phyloP scores from a whole-genome alignment of 2,329 filamentous ascomycete genomes.

The Tolypocladium cylindrosporum region DNA sequence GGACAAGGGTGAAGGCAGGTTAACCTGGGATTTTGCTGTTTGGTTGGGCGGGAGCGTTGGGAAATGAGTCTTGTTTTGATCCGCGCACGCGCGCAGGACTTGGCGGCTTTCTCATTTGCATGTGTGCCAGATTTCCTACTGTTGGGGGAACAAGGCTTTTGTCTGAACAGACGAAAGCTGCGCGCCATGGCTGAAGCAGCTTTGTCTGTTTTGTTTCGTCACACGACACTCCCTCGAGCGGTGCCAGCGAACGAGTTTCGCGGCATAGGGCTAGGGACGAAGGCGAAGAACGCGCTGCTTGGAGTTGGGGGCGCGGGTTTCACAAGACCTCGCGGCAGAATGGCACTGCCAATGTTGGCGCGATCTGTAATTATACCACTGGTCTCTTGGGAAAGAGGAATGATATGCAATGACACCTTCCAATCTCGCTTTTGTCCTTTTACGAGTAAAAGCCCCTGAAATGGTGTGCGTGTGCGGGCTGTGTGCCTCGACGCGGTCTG shows the following conservation, averaged over 20 bases:
- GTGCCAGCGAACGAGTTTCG: not conserved
- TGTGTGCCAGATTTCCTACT: constrained; percentile 3
- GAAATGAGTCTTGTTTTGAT: constrained; percentile 10
- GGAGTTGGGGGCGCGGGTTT: not conserved
- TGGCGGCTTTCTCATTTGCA: constrained; percentile 6
- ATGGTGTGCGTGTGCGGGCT: not conserved
- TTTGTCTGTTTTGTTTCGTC: not conserved
- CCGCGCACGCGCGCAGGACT: constrained; percentile 9
- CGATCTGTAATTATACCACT: constrained; percentile 8
- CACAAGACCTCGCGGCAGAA: not conserved
- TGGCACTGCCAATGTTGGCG: not conserved
- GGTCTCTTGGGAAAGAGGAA: not conserved
- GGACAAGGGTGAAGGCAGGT: constrained; percentile 5
- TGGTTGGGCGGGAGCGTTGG: constrained; percentile 9
- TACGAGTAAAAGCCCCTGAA: not conserved
- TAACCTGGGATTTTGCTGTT: constrained; percentile 8
- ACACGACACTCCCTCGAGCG: not conserved
- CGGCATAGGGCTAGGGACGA: not conserved
- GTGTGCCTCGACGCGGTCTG: not conserved
- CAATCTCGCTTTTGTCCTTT: not conserved
- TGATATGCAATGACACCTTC: constrained; percentile 2
- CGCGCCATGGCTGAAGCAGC: not conserved
- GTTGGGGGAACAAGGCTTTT: not conserved
- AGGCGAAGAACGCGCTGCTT: not conserved
- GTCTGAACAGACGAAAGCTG: not conserved